Base-by-base conservation (phyloP, 2,329 filamentous ascomycete genomes). In the Rachicladosporium sp. region DNA sequence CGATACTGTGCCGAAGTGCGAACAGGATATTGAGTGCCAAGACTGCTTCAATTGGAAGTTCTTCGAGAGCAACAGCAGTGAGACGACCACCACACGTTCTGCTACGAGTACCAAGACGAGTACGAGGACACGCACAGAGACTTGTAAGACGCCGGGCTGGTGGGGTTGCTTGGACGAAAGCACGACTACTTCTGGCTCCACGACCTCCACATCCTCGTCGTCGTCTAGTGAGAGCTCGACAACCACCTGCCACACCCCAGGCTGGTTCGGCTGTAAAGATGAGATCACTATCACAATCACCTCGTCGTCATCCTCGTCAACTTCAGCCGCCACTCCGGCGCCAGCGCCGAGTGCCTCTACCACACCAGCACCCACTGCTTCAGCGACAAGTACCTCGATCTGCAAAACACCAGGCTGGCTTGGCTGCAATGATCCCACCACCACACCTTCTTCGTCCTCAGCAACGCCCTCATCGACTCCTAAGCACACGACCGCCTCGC, bases 21-120 rank as follows among this genome's bases (percentile, higher is more conserved):
- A 71, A 37, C 69, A 73, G 12, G 87, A 88, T 3, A 71, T 77
- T 41, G 68, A 76, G 47, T 95, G 89, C 57, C 77, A 82, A 31
- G 88, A 96, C 59, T 95, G 88, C 53, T 83, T 76, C 41, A 78
- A 80, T 41, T 95, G 89, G 88, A 91, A 93, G 55, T 93, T 85
- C 68, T 89, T 85, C 54, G 80, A 87, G 59, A 93, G 86, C 58
- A 94, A 94, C 56, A 82, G 82, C 29, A 88, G 82, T 2, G 80
- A 87, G 46, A 40, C 70, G 1, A 85, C 78, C 0, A 82, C 80
- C 6, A 76, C 77, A 0, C 68, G 58, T 0, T 66, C 74, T 2
- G 67, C 65, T 2, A 68, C 72, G 0, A 73, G 71, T 1, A 70
- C 73, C 1, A 47, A 53, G 1, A 58, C 54, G 7, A 69, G 70